A percentile compares a stretch with the other conserved stretches of the same genome.
Evolutionary conservation across 2,329 filamentous ascomycete species (phyloP).

Genomic region (Chaetomium sp.): DNA sequence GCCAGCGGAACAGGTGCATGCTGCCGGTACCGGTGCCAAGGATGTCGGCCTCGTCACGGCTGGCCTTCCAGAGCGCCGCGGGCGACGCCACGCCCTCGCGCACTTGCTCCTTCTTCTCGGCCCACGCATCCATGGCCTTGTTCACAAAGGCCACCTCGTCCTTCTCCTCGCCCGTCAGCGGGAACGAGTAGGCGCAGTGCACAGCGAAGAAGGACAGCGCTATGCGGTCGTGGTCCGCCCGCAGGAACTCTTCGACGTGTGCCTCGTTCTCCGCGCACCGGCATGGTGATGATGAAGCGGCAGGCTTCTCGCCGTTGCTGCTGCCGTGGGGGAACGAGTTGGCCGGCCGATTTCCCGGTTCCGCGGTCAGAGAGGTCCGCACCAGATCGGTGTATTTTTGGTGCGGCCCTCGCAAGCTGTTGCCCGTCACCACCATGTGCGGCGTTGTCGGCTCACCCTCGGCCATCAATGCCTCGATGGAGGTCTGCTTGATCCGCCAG

Average conservation of each 20-base stretch:
- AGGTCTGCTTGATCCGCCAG: not conserved
- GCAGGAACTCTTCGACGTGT: not conserved
- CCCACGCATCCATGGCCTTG: not conserved
- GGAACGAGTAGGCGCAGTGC: not conserved
- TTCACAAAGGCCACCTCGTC: conserved; percentile 1
- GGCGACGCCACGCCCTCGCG: not conserved
- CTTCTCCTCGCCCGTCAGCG: not conserved
- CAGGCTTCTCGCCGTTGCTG: not conserved
- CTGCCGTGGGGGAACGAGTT: not conserved
- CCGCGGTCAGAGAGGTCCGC: not conserved
- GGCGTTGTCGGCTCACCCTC: not conserved
- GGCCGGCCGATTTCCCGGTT: not conserved
- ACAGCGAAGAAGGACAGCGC: not conserved
- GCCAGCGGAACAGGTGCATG: not conserved
- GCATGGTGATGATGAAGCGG: not conserved
- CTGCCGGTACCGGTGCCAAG: not conserved
- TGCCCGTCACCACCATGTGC: not conserved
- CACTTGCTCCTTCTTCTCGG: not conserved
- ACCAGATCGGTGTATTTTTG: not conserved
- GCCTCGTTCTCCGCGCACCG: not conserved
- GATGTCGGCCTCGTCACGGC: not conserved
- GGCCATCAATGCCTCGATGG: not conserved
- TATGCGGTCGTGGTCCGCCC: conserved; percentile 2
- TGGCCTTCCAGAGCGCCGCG: not conserved
- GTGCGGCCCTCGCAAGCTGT: not conserved